Conservation (phyloP, 225 moss, liverwort and hornwort species). For the Physcomitrellopsis africana region DNA sequence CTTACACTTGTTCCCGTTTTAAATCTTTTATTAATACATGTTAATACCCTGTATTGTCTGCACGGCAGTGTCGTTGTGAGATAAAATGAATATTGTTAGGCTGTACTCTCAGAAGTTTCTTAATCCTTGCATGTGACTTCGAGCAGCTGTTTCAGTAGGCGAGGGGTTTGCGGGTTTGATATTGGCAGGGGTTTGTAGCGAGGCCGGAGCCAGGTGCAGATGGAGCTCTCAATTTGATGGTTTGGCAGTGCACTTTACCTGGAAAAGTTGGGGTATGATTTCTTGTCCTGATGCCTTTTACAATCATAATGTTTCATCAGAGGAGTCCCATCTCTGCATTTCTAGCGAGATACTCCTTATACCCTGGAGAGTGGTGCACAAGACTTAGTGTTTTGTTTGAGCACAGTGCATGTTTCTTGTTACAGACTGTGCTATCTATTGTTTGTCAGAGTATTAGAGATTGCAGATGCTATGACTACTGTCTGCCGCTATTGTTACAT, state of each 20-base stretch:
- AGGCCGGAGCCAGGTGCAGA: conserved; percentile 21
- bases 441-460: neutral
- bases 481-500: neutral
- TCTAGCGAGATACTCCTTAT: neutral
- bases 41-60: neutral
- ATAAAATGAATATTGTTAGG: conserved; percentile 5
- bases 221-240: conserved; percentile 28
- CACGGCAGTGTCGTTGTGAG: too few species aligned
- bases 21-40: neutral
- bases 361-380: neutral
- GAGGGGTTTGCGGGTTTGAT: neutral
- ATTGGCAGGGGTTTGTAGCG: conserved; percentile 92
- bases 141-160: conserved; percentile 11
- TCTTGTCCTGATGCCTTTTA: neutral
- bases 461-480: neutral
- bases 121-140: neutral
- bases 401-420: conserved; percentile 8
- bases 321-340: neutral
- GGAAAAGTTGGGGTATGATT: conserved; percentile 71
- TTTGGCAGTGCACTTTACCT: conserved; percentile 14
- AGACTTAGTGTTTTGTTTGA: neutral
- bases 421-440: neutral
- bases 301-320: neutral
- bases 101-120: neutral
- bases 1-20: neutral